Percentiles rank a stretch among this genome's conserved stretches.
phyloP scores from a whole-genome alignment of 257 asterid genomes.

The Jaltomata sinuosa region DNA sequence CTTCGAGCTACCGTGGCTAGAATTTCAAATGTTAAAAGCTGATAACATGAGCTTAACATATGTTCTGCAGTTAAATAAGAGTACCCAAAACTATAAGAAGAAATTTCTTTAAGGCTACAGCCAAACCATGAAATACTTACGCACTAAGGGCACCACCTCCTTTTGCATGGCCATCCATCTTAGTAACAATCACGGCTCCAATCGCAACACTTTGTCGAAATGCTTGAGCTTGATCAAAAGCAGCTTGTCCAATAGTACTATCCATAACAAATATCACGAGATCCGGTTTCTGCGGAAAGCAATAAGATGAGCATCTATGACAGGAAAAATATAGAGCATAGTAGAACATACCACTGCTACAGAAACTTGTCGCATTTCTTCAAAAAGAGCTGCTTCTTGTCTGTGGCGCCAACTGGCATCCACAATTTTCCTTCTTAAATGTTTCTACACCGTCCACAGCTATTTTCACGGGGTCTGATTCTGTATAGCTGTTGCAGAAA shows the following conservation, averaged over 20 bases:
- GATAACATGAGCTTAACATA: neutral
- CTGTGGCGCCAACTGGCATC: conserved; percentile 99
- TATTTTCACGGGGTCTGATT: conserved; percentile 93
- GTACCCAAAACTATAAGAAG: neutral
- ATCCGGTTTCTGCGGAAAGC: conserved; percentile 73
- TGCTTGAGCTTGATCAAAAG: conserved; percentile 98
- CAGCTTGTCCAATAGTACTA: conserved; percentile 98
- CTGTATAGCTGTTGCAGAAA: conserved; percentile 70
- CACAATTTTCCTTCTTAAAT: conserved; percentile 81
- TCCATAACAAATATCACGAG: conserved; percentile 96
- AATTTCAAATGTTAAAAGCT: neutral
- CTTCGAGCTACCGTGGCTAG: neutral
- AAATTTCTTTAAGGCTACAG: neutral
- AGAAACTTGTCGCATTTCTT: conserved; percentile 98
- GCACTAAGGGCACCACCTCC: conserved; percentile 99
- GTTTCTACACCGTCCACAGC: conserved; percentile 94
- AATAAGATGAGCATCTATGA: neutral
- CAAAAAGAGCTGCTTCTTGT: conserved; percentile 94
- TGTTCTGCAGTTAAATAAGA: neutral
- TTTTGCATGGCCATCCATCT: conserved; percentile 99
- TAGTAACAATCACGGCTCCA: conserved; percentile 93
- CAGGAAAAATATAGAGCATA: neutral
- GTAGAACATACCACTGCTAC: conserved; percentile 63
- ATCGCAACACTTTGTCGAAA: conserved; percentile 95
- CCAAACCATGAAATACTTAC: conserved; percentile 40